Evolutionary conservation across 495 filamentous ascomycete genomes (phyloP).

Genomic region (Penicillium argentinense): DNA sequence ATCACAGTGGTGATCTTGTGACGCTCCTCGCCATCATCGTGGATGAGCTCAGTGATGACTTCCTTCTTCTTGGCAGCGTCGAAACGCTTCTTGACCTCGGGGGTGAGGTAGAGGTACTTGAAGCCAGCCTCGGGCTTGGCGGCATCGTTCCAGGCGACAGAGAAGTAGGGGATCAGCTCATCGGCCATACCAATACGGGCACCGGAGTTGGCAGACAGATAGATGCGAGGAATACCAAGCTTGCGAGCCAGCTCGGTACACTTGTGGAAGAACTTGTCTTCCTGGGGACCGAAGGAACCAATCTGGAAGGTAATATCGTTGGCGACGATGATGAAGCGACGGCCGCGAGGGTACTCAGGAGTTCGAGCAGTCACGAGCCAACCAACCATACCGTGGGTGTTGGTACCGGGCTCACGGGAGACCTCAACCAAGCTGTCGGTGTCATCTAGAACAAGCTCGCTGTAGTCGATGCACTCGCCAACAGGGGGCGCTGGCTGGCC

Average conservation of each 20-base stretch:
- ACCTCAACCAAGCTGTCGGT: conserved; percentile 90
- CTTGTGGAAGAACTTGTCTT: conserved; percentile 99
- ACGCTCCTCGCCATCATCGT: conserved; percentile 84
- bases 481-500: conserved; percentile 77
- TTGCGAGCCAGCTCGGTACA: conserved; percentile 93
- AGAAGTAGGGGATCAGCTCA: conserved; percentile 95
- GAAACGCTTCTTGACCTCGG: conserved; percentile 83
- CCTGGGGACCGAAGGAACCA: conserved; percentile 91
- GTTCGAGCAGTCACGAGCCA: conserved; percentile 97
- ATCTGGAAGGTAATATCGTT: conserved; percentile 99
- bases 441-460: conserved; percentile 91
- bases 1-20: conserved; percentile 94
- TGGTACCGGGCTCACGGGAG: conserved; percentile 88
- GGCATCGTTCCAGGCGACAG: conserved; percentile 90
- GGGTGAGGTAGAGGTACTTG: conserved; percentile 96
- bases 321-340: conserved; percentile 92
- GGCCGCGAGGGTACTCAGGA: conserved; percentile 92
- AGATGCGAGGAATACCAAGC: conserved; percentile 93
- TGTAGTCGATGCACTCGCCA: conserved; percentile 94
- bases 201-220: conserved; percentile 99
- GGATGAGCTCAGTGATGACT: conserved; percentile 85
- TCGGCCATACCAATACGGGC: conserved; percentile 96
- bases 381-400: conserved; percentile 96
- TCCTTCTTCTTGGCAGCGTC: conserved; percentile 76
- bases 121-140: conserved; percentile 86